A percentile compares a stretch with the other conserved stretches of the same genome.
Conservation (phyloP, 768 basidiomycete genomes). For the Trametes maxima region DNA sequence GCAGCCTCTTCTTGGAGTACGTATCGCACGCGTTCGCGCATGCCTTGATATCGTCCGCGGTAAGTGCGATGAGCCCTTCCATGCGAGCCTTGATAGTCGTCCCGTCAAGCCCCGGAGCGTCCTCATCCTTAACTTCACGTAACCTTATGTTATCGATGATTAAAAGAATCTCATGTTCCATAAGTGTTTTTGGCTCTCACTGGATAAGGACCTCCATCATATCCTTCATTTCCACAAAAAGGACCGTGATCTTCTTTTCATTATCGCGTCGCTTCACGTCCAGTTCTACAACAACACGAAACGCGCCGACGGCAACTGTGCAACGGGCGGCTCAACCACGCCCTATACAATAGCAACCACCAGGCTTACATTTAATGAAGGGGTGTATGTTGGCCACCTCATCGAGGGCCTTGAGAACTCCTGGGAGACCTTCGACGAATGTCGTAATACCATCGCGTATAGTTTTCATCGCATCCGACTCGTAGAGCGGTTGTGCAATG, state of each 20-base stretch:
- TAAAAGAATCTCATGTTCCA: not conserved
- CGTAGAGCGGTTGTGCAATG: not conserved
- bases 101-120: conserved; percentile 35
- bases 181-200: conserved; percentile 32
- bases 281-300: conserved; percentile 50
- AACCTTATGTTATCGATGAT: conserved; percentile 30
- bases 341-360: not conserved
- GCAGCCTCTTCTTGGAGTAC: conserved; percentile 34
- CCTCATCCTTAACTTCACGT: conserved; percentile 33
- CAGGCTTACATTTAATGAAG: conserved; percentile 29
- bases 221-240: conserved; percentile 54
- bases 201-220: conserved; percentile 51
- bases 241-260: conserved; percentile 47
- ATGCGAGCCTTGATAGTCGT: conserved; percentile 38
- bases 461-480: not conserved
- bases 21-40: conserved; percentile 39
- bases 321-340: not conserved
- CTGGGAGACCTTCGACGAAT: conserved; percentile 31
- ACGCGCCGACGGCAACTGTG: conserved; percentile 51
- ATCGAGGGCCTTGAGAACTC: conserved; percentile 32
- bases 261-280: conserved; percentile 54
- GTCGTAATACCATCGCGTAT: conserved; percentile 26
- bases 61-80: conserved; percentile 31
- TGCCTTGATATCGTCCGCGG: conserved; percentile 35
- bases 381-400: conserved; percentile 33